Conservation (phyloP, 805 yeast genomes). For the Diddensiella caesifluorescens region DNA sequence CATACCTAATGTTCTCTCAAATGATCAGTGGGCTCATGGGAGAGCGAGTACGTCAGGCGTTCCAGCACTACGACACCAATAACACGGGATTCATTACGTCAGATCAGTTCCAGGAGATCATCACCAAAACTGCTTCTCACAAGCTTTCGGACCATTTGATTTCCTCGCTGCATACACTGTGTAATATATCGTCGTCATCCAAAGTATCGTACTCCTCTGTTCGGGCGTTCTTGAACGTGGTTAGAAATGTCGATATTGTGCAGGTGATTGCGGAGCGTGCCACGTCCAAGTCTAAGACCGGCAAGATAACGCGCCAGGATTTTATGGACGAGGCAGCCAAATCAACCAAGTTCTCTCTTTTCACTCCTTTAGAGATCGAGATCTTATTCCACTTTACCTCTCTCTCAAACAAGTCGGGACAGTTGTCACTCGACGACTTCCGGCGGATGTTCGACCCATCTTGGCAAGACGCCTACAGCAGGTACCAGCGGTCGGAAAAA, state of each 20-base stretch:
- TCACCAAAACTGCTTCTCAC: conserved; percentile 36
- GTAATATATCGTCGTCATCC: conserved; percentile 29
- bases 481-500: conserved; percentile 30
- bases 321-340: conserved; percentile 38
- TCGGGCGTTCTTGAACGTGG: conserved; percentile 39
- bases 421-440: conserved; percentile 34
- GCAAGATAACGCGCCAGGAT: conserved; percentile 34
- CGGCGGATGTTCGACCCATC: conserved; percentile 39
- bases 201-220: conserved; percentile 39
- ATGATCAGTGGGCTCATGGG: conserved; percentile 42
- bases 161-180: conserved; percentile 34
- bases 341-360: conserved; percentile 35
- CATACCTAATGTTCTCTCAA: conserved; percentile 40
- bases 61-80: conserved; percentile 33
- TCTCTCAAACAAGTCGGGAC: conserved; percentile 28
- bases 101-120: conserved; percentile 36
- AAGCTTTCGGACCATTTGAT: conserved; percentile 38
- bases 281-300: conserved; percentile 30
- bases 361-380: conserved; percentile 42
- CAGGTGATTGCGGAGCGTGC: conserved; percentile 35
- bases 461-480: conserved; percentile 36
- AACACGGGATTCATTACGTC: conserved; percentile 38
- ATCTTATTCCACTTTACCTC: conserved; percentile 39
- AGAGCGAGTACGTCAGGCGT: conserved; percentile 44
- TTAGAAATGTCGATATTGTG: conserved; percentile 38